A percentile compares a stretch with the other conserved stretches of the same genome.
Conservation (phyloP, 345 rosid genomes). For the Ceriops tagal region DNA sequence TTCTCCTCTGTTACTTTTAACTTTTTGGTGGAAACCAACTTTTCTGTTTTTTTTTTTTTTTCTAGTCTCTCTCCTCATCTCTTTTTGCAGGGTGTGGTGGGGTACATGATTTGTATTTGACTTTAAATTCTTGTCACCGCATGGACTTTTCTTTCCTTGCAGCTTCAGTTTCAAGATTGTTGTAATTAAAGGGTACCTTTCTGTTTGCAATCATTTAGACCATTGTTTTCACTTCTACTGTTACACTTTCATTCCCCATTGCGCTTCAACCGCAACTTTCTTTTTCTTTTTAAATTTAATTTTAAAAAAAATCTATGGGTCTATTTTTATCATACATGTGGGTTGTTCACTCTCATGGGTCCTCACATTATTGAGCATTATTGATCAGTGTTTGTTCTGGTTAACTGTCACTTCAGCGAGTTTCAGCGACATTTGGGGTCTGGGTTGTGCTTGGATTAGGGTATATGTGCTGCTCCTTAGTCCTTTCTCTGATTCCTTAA, state of each 20-base stretch:
- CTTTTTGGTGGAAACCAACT: background rate
- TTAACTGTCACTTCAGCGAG: slow-evolving; percentile 19
- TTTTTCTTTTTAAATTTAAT: background rate
- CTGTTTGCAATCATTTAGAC: slow-evolving; percentile 5
- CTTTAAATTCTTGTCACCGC: slow-evolving; percentile 5
- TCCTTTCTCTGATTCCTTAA: background rate
- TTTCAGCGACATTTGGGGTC: slow-evolving; percentile 24
- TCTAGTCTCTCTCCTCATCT: background rate
- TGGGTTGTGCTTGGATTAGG: slow-evolving; percentile 28
- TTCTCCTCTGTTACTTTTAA: background rate
- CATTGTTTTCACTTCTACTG: background rate
- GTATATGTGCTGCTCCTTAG: slow-evolving; percentile 15
- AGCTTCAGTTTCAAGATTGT: slow-evolving; percentile 5
- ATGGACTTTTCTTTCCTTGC: background rate
- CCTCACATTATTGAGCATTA: slow-evolving; percentile 12
- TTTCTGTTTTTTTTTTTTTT: background rate
- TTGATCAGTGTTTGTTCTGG: background rate
- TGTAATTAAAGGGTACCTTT: slow-evolving; percentile 14
- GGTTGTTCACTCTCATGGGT: slow-evolving; percentile 7
- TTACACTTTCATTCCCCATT: background rate
- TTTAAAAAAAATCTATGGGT: background rate
- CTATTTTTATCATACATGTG: background rate
- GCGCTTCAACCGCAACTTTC: background rate
- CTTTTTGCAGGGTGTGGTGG: background rate
- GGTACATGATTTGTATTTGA: slow-evolving; percentile 21